Percentiles rank a stretch among this genome's conserved stretches.
These are phyloP conservation scores for Xylariales sp. DNA, from an alignment of 2,329 filamentous ascomycete species.

Conservation along the genomic window DNA sequence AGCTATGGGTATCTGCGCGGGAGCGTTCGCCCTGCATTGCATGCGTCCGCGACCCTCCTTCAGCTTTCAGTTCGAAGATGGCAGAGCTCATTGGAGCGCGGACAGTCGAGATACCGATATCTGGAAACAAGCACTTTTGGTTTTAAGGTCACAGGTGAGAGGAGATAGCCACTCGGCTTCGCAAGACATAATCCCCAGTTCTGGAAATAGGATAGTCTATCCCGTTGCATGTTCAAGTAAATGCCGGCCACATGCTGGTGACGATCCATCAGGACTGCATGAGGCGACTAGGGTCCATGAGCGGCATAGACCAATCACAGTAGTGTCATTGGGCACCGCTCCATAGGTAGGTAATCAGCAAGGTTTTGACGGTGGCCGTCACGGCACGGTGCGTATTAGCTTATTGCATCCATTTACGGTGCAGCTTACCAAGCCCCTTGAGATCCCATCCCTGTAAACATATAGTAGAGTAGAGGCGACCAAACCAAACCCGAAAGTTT, in stretches of 20 bases:
- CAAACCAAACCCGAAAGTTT: no score
- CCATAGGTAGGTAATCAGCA: slow-evolving; percentile 3
- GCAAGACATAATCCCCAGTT: slow-evolving; percentile 7
- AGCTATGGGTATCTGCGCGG: no score
- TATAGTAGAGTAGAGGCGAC: no score
- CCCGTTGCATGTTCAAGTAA: slow-evolving; percentile 2
- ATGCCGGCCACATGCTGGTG: slow-evolving; percentile 9
- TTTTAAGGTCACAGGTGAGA: slow-evolving; percentile 1
- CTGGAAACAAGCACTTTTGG: no score
- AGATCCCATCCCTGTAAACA: no score
- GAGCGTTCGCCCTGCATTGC: no score
- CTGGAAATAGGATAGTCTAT: no score
- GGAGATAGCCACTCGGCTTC: slow-evolving; percentile 4
- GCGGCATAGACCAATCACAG: slow-evolving; percentile 10
- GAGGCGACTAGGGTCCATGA: slow-evolving; percentile 7
- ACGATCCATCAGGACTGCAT: slow-evolving; percentile 9
- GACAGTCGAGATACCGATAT: slow-evolving; percentile 4
- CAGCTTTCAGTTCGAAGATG: no score
- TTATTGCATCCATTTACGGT: no score
- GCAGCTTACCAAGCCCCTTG: no score
- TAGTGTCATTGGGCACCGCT: not conserved
- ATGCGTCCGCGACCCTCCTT: no score
- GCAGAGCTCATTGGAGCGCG: not conserved
- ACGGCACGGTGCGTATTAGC: slow-evolving; percentile 21
- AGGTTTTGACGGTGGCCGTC: slow-evolving; percentile 13